A percentile compares a stretch with the other conserved stretches of the same genome.
Evolutionary conservation across 768 basidiomycete genomes (phyloP).

Genomic region (Cytidiella melzeri): DNA sequence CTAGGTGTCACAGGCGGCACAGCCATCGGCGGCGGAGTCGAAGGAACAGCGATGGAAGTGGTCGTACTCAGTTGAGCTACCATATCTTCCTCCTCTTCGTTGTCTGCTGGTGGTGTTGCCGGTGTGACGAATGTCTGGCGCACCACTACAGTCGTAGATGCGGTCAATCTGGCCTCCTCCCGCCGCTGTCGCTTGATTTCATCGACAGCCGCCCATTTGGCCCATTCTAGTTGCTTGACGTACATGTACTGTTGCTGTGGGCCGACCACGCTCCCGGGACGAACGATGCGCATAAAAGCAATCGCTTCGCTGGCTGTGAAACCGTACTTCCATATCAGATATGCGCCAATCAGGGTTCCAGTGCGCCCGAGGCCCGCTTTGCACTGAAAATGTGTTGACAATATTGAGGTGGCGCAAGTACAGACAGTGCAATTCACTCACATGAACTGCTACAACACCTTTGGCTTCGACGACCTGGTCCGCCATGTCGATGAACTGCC

Average conservation of each 20-base stretch:
- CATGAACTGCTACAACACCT: slow-evolving; percentile 85
- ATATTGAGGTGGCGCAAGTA: slow-evolving; percentile 3
- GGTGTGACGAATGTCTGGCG: slow-evolving; percentile 52
- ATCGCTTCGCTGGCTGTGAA: slow-evolving; percentile 96
- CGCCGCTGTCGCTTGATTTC: slow-evolving; percentile 46
- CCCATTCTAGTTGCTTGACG: slow-evolving; percentile 90
- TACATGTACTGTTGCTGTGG: slow-evolving; percentile 95
- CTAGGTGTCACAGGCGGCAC: slow-evolving; percentile 75
- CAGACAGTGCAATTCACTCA: slow-evolving; percentile 33
- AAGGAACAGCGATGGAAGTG: slow-evolving; percentile 14
- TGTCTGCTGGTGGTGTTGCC: slow-evolving; percentile 76
- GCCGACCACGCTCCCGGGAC: slow-evolving; percentile 90
- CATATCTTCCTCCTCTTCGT: slow-evolving; percentile 52
- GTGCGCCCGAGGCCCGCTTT: slow-evolving; percentile 97
- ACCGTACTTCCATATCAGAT: slow-evolving; percentile 97
- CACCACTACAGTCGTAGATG: slow-evolving; percentile 31
- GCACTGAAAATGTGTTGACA: slow-evolving; percentile 59
- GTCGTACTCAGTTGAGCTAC: slow-evolving; percentile 29
- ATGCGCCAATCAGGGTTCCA: slow-evolving; percentile 95
- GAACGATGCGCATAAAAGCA: slow-evolving; percentile 95
- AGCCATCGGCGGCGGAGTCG: slow-evolving; percentile 26
- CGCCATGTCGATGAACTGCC: slow-evolving; percentile 82
- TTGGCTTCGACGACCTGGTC: slow-evolving; percentile 73
- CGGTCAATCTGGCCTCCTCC: slow-evolving; percentile 17
- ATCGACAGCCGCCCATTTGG: slow-evolving; percentile 87